Evolutionary conservation across 257 asterid genomes (phyloP).

Genomic region (Solanum chmielewskii): DNA sequence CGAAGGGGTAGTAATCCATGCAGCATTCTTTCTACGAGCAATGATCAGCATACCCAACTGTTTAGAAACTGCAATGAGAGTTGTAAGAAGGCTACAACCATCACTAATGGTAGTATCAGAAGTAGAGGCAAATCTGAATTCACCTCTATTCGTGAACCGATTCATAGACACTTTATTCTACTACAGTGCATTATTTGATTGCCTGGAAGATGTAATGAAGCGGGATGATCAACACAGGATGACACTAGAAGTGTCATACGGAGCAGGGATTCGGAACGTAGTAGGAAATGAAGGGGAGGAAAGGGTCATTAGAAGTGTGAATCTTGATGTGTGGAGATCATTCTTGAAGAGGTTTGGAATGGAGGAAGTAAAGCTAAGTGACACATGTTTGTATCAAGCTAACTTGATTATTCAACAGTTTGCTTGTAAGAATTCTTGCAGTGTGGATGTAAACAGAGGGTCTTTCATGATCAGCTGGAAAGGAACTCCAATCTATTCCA

Average conservation of each 20-base stretch:
- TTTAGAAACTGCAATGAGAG: conserved; percentile 12
- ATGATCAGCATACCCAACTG: conserved; percentile 1
- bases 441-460: conserved; percentile 5
- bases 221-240: not conserved
- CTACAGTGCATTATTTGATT: conserved; percentile 15
- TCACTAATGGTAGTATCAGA: conserved; percentile 13
- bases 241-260: conserved; percentile 5
- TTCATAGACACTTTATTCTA: conserved; percentile 23
- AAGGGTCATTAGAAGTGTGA: conserved; percentile 16
- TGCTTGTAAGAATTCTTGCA: conserved; percentile 9
- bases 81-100: conserved; percentile 8
- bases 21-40: conserved; percentile 1
- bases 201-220: conserved; percentile 16
- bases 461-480: conserved; percentile 26
- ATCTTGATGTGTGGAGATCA: conserved; percentile 22
- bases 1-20: conserved; percentile 2
- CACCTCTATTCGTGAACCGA: conserved; percentile 17
- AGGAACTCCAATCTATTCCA: conserved; percentile 29
- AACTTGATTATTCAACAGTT: conserved; percentile 17
- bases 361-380: conserved; percentile 24
- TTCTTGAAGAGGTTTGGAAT: conserved; percentile 25
- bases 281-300: conserved; percentile 16
- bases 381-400: conserved; percentile 27
- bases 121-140: conserved; percentile 22
- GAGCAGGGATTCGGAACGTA: conserved; percentile 1